A percentile compares a stretch with the other conserved stretches of the same genome.
Conservation (phyloP, 805 yeast species). For the Wickerhamomyces rabaulensis region DNA sequence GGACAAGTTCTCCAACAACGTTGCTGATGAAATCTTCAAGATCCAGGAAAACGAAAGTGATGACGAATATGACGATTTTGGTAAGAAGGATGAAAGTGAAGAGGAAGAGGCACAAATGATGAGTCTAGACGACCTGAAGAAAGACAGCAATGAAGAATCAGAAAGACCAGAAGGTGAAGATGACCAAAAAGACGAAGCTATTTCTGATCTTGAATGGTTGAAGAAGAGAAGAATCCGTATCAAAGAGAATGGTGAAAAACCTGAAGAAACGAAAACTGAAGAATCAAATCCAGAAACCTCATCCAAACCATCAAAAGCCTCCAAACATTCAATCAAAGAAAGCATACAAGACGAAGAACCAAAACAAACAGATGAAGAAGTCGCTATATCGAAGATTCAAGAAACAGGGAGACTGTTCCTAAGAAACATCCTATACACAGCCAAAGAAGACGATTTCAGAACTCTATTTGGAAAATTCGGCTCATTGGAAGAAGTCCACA, state of each 20-base stretch:
- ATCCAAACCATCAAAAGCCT: constrained; percentile 3
- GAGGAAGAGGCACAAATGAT: constrained; percentile 50
- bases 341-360: constrained; percentile 16
- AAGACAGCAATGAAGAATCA: constrained; percentile 22
- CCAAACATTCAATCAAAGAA: constrained; percentile 1
- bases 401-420: constrained; percentile 80
- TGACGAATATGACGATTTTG: constrained; percentile 38
- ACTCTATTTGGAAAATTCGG: constrained; percentile 67
- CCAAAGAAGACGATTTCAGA: constrained; percentile 74
- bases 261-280: constrained; percentile 8
- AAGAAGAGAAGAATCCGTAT: constrained; percentile 70
- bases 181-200: constrained; percentile 41
- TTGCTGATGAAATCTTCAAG: constrained; percentile 23
- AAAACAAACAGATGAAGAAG: constrained; percentile 40
- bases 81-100: constrained; percentile 25
- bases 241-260: constrained; percentile 36
- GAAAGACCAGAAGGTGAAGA: constrained; percentile 18
- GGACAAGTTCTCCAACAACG: constrained; percentile 16
- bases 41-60: constrained; percentile 35
- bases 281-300: constrained; percentile 3
- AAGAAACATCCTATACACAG: constrained; percentile 76
- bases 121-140: constrained; percentile 28
- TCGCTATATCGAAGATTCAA: constrained; percentile 44
- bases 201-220: constrained; percentile 86
- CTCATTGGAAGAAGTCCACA: constrained; percentile 77